phyloP scores from a whole-genome alignment of 192 early-diverging fungal species.

The Coemansia furcata region DNA sequence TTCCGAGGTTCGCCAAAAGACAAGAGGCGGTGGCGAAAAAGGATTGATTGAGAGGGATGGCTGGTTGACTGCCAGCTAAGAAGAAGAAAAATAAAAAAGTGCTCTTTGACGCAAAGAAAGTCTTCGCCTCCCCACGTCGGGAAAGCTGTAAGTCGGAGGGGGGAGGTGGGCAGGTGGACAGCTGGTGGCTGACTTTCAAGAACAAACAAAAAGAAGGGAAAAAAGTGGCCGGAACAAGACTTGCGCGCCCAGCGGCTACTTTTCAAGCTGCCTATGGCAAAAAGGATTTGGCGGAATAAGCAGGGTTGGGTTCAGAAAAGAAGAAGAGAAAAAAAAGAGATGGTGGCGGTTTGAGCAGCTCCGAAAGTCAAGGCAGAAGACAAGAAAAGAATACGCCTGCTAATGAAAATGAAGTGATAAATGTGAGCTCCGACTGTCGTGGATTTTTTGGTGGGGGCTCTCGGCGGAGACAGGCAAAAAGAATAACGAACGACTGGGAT shows the following conservation, averaged over 20 bases:
- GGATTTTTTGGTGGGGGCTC: background rate
- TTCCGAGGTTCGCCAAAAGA: conserved; percentile 9
- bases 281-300: conserved; percentile 8
- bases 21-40: conserved; percentile 3
- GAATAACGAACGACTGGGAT: background rate
- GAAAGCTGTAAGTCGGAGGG: background rate
- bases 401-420: background rate
- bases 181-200: conserved; percentile 3
- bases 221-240: background rate
- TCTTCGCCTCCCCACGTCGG: conserved; percentile 1
- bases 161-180: background rate
- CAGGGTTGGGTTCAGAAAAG: background rate
- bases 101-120: conserved; percentile 2
- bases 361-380: background rate
- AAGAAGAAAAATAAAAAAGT: conserved; percentile 8
- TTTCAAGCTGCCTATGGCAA: background rate
- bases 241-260: background rate
- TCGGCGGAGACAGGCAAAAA: background rate
- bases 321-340: background rate
- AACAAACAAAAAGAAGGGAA: conserved; percentile 1
- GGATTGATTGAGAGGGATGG: background rate
- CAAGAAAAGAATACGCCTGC: background rate
- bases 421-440: background rate
- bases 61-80: conserved; percentile 3
- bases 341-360: background rate